A percentile compares a stretch with the other conserved stretches of the same genome.
Evolutionary conservation across 768 basidiomycete species (phyloP).

Genomic region (Tulasnella sp.): DNA sequence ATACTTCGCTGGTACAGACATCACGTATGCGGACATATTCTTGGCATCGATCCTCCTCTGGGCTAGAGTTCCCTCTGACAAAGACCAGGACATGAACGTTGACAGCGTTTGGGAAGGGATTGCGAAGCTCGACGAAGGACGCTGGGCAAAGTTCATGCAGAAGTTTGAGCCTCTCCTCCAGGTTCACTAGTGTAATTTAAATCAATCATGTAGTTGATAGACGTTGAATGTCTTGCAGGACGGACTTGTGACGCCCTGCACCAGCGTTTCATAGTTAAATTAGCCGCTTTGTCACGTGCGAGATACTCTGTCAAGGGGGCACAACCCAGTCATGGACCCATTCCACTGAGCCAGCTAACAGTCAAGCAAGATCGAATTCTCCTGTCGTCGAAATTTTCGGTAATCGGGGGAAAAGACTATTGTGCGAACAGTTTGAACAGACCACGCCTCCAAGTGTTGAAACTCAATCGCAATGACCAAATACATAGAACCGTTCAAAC

Average conservation of each 20-base stretch:
- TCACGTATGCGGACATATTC: slow-evolving; percentile 71
- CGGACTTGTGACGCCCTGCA: too few relatives aligned
- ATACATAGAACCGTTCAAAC: slow-evolving; percentile 26
- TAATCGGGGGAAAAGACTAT: too few relatives aligned
- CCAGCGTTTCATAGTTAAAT: too few relatives aligned
- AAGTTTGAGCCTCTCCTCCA: slow-evolving; percentile 15
- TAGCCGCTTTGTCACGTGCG: too few relatives aligned
- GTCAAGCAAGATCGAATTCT: too few relatives aligned
- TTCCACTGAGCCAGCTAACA: too few relatives aligned
- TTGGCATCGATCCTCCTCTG: slow-evolving; percentile 67
- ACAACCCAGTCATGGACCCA: too few relatives aligned
- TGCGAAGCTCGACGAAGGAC: slow-evolving; percentile 63
- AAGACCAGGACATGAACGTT: slow-evolving; percentile 3
- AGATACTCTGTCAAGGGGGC: too few relatives aligned
- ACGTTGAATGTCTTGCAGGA: not conserved
- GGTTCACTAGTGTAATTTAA: slow-evolving; percentile 1
- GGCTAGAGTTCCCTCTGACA: slow-evolving; percentile 68
- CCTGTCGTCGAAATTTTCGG: too few relatives aligned
- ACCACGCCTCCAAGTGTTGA: slow-evolving; percentile 81
- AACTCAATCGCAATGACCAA: slow-evolving; percentile 53
- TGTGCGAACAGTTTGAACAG: slow-evolving; percentile 62
- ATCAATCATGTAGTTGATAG: not conserved
- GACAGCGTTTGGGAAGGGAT: slow-evolving; percentile 63
- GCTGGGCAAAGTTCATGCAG: slow-evolving; percentile 64
- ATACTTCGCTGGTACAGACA: slow-evolving; percentile 51